Evolutionary conservation across 208 protist genomes (phyloP), one percentile per base, ranked within the genome.

Genomic region (Tritrichomonas musculus): DNA sequence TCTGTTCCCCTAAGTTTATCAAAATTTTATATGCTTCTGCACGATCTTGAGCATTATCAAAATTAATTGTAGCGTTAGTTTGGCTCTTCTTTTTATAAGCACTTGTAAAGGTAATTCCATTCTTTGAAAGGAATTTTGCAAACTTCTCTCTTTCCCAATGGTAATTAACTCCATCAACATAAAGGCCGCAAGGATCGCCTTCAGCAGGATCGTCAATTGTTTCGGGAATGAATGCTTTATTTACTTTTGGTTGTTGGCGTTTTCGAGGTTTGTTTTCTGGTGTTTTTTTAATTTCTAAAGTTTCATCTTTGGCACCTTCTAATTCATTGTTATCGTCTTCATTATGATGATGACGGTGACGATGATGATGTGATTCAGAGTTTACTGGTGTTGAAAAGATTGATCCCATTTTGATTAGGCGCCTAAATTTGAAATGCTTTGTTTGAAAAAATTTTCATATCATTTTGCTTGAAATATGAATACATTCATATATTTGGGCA

Each of bases 351-450:
- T 17, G 53, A 17, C 17, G 5, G 53, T 22, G 53, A 60, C 53
- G 53, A 5, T 5, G 53, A 22, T 60, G 5, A 17, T 5, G 53
- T 60, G 5, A 17, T 17, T 60, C 53, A 22, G 53, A 17, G 5
- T 60, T 5, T 5, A 60, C 53, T 22, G 33, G 73, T 30, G 33
- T 27, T 8, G 73, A 82, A 82, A 82, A 39, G 73, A 82, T 47
- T 47, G 73, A 82, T 53, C 73, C 73, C 73, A 82, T 82, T 75
- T 75, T 27, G 69, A n/a, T n/a, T n/a, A n/a, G n/a, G n/a, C n/a
- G n/a, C n/a, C n/a, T n/a, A n/a, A n/a, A n/a, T n/a, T n/a, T n/a
- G n/a, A n/a, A n/a, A n/a, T n/a, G n/a, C n/a, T n/a, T n/a, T n/a
- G n/a, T n/a, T n/a, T n/a, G n/a, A n/a, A n/a, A n/a, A n/a, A n/a